These are phyloP conservation scores for Syzygium syzygioides DNA, from an alignment of 441 rosid genomes.

Conservation along the genomic window DNA sequence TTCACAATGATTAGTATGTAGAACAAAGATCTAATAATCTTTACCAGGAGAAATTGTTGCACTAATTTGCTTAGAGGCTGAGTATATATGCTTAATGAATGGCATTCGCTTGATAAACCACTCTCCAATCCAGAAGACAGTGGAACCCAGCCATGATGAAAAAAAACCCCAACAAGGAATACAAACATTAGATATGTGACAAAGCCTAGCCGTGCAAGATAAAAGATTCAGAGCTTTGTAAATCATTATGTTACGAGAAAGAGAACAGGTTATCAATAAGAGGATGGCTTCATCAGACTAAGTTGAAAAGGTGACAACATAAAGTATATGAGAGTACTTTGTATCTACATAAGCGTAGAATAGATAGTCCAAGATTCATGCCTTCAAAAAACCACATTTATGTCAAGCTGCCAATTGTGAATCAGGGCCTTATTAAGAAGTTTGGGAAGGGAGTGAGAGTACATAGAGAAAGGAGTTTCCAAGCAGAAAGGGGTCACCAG, in stretches of 20 bases:
- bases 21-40: background rate
- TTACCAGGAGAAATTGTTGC: conserved; percentile 88
- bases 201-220: conserved; percentile 82
- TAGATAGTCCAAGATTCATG: background rate
- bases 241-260: background rate
- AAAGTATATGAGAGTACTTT: no score
- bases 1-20: background rate
- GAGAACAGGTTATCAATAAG: background rate
- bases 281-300: background rate
- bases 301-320: no score
- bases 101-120: conserved; percentile 97
- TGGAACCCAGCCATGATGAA: conserved; percentile 95
- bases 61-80: conserved; percentile 94
- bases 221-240: background rate
- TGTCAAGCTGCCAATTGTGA: no score
- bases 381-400: no score
- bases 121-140: conserved; percentile 79
- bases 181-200: conserved; percentile 79
- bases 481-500: background rate
- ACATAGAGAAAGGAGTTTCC: background rate
- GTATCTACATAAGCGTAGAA: background rate
- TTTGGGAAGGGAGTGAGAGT: background rate
- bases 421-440: no score
- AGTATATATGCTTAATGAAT: conserved; percentile 78
- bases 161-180: conserved; percentile 83